Evolutionary conservation across 176 grass and related monocot genomes (phyloP).

Genomic region (Triticum monococcum): DNA sequence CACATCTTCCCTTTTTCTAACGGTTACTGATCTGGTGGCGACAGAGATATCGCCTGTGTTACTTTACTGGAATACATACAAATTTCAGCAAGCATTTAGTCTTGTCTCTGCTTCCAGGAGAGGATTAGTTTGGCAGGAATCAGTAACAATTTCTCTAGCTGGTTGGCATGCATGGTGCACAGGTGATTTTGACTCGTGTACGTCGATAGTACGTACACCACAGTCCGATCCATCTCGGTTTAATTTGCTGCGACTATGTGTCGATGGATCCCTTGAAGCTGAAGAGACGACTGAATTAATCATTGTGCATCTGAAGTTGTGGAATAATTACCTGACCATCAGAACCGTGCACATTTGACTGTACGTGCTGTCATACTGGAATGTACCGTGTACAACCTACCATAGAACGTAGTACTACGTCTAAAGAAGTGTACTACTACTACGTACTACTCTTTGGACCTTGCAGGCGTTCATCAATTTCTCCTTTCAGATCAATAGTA

Average conservation of each 20-base stretch:
- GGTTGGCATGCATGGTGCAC: too few species aligned
- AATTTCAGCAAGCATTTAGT: background rate
- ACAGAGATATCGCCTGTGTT: background rate
- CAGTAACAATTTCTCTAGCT: too few species aligned
- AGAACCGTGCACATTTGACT: conserved; percentile 12
- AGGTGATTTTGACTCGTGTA: too few species aligned
- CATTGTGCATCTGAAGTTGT: background rate
- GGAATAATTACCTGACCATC: background rate
- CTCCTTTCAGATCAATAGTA: too few species aligned
- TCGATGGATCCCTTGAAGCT: background rate
- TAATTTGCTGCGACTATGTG: background rate
- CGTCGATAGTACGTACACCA: too few species aligned
- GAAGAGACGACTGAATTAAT: background rate
- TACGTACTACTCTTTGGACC: too few species aligned
- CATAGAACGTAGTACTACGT: too few species aligned
- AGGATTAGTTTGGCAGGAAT: too few species aligned
- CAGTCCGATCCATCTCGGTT: background rate
- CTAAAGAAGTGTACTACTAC: too few species aligned
- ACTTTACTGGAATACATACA: background rate
- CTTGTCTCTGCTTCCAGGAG: too few species aligned
- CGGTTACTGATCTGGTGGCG: background rate
- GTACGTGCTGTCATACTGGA: background rate
- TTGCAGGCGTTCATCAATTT: too few species aligned
- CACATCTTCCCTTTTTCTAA: background rate
- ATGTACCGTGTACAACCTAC: background rate